phyloP scores from a whole-genome alignment of 768 basidiomycete species.

The Tylopilus felleus region DNA sequence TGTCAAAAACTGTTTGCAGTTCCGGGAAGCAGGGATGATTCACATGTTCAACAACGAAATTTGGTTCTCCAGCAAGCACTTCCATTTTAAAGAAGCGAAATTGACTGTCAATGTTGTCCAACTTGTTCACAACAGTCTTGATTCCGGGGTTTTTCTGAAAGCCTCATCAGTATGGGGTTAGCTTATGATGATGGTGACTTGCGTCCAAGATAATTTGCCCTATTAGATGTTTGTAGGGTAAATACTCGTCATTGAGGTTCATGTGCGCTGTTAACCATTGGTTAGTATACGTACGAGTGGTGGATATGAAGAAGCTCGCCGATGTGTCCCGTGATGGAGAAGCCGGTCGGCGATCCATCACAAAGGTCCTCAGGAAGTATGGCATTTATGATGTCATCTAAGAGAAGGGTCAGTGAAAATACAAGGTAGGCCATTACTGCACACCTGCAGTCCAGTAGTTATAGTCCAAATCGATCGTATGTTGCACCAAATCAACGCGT shows the following conservation, averaged over 20 bases:
- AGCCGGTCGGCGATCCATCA: constrained; percentile 80
- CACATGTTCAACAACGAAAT: constrained; percentile 87
- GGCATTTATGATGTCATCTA: constrained; percentile 82
- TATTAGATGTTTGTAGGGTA: constrained; percentile 88
- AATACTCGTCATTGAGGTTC: constrained; percentile 85
- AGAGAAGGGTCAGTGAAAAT: constrained; percentile 1
- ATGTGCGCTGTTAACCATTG: constrained; percentile 64
- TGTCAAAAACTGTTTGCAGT: neutral
- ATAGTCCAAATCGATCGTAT: constrained; percentile 70
- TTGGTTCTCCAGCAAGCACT: constrained; percentile 83
- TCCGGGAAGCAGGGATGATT: constrained; percentile 24
- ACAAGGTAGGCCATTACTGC: neutral
- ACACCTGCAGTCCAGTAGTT: constrained; percentile 86
- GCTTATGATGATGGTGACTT: constrained; percentile 26
- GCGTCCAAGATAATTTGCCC: constrained; percentile 92
- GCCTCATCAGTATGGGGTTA: constrained; percentile 7
- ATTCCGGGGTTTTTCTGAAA: constrained; percentile 80
- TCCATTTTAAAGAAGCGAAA: constrained; percentile 98
- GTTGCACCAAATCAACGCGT: constrained; percentile 51
- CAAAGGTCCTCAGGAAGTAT: constrained; percentile 77
- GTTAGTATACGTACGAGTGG: neutral
- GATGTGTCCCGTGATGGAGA: constrained; percentile 87
- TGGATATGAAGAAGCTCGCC: constrained; percentile 47
- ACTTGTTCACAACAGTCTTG: constrained; percentile 92
- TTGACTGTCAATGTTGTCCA: constrained; percentile 76